phyloP scores from a whole-genome alignment of 2,329 filamentous ascomycete genomes.

The Trichophyton schoenleinii region DNA sequence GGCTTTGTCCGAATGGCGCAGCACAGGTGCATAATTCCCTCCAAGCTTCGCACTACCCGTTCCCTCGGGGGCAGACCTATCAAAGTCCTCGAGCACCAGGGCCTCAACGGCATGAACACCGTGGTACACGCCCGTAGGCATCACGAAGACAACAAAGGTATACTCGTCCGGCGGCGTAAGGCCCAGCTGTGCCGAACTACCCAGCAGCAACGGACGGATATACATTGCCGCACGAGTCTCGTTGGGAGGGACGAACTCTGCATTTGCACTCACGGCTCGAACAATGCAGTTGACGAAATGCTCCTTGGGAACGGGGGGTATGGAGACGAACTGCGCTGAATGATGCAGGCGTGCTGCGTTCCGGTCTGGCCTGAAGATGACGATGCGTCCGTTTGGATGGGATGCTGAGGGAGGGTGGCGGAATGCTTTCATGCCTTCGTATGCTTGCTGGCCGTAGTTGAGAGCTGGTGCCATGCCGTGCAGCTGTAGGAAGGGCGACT shows the following conservation, averaged over 20 bases:
- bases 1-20: constrained; percentile 76
- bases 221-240: constrained; percentile 86
- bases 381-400: constrained; percentile 50
- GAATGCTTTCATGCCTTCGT: constrained; percentile 97
- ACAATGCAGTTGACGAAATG: constrained; percentile 65
- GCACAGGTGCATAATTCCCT: constrained; percentile 88
- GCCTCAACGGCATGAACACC: constrained; percentile 77
- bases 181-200: constrained; percentile 73
- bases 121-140: constrained; percentile 91
- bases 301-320: constrained; percentile 64
- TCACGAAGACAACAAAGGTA: constrained; percentile 76
- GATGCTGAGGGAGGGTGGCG: constrained; percentile 45
- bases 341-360: constrained; percentile 78
- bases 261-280: constrained; percentile 75
- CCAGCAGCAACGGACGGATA: constrained; percentile 78
- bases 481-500: constrained; percentile 72
- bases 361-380: constrained; percentile 74
- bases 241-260: constrained; percentile 80
- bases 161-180: constrained; percentile 83
- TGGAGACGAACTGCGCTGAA: constrained; percentile 69
- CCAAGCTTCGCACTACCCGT: constrained; percentile 88
- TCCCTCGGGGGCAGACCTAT: constrained; percentile 81
- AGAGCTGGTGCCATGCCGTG: constrained; percentile 91
- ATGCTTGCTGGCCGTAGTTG: constrained; percentile 96
- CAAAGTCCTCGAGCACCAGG: constrained; percentile 82